These are phyloP conservation scores for Coelastrella sp. DNA, from an alignment of 139 green algal species.

Conservation along the genomic window DNA sequence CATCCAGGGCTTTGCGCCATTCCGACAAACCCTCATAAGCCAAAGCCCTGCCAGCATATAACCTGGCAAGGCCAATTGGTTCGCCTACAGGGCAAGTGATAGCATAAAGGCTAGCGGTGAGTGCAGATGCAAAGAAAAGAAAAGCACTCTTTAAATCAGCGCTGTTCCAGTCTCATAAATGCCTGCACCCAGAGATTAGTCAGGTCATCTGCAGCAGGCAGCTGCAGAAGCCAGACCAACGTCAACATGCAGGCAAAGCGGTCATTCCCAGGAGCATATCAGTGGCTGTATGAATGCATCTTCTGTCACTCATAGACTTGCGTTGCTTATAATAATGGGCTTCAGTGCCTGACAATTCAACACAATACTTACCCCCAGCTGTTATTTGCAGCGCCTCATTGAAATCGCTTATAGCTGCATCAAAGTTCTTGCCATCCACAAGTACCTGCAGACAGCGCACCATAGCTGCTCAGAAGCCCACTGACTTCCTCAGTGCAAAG, in stretches of 20 bases:
- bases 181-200: background rate
- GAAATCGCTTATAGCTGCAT: slow-evolving; percentile 76
- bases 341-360: background rate
- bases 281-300: too few relatives aligned
- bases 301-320: background rate
- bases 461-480: too few relatives aligned
- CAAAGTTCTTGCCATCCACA: slow-evolving; percentile 88
- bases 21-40: slow-evolving; percentile 81
- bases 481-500: too few relatives aligned
- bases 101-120: background rate
- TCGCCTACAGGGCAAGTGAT: background rate
- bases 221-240: too few relatives aligned
- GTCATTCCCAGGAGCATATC: too few relatives aligned
- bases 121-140: background rate
- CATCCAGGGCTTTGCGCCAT: slow-evolving; percentile 73
- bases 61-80: slow-evolving; percentile 53
- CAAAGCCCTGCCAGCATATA: slow-evolving; percentile 77
- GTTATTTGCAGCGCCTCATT: slow-evolving; percentile 56
- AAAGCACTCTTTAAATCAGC: background rate
- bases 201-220: too few relatives aligned
- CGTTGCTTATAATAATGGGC: too few relatives aligned
- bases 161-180: too few relatives aligned
- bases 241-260: too few relatives aligned
- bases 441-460: slow-evolving; percentile 61
- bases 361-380: slow-evolving; percentile 33